phyloP scores from a whole-genome alignment of 192 early-diverging fungal species.

The Backusella tarrabulga region DNA sequence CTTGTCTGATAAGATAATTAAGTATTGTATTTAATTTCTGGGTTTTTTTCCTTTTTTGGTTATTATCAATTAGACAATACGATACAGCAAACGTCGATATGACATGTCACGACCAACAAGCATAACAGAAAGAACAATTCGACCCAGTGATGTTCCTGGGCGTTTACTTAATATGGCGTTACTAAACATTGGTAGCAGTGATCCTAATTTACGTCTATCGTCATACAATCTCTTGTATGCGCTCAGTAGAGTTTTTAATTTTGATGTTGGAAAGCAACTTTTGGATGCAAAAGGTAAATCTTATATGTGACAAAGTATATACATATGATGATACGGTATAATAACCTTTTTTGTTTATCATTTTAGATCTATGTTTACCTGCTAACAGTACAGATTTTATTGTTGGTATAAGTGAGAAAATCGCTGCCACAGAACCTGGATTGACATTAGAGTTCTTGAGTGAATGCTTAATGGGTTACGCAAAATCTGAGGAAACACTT shows the following conservation, averaged over 20 bases:
- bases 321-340: neutral
- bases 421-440: constrained; percentile 68
- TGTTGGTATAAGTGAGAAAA: constrained; percentile 67
- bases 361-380: constrained; percentile 77
- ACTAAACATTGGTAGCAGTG: constrained; percentile 78
- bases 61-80: constrained; percentile 48
- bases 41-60: neutral
- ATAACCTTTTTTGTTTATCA: neutral
- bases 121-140: constrained; percentile 64
- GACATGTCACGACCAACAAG: constrained; percentile 53
- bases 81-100: constrained; percentile 64
- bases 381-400: constrained; percentile 82
- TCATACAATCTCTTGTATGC: constrained; percentile 87
- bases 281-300: constrained; percentile 59
- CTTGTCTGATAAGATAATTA: constrained; percentile 14
- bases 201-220: constrained; percentile 71
- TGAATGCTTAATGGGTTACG: constrained; percentile 78
- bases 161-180: constrained; percentile 91
- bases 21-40: neutral
- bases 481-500: constrained; percentile 58
- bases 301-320: neutral
- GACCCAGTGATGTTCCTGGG: constrained; percentile 85
- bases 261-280: constrained; percentile 76
- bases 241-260: constrained; percentile 71
- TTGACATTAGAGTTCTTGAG: constrained; percentile 86